Base-by-base conservation (phyloP, 164 flowering plant species). In the Euptelea pleiosperma region DNA sequence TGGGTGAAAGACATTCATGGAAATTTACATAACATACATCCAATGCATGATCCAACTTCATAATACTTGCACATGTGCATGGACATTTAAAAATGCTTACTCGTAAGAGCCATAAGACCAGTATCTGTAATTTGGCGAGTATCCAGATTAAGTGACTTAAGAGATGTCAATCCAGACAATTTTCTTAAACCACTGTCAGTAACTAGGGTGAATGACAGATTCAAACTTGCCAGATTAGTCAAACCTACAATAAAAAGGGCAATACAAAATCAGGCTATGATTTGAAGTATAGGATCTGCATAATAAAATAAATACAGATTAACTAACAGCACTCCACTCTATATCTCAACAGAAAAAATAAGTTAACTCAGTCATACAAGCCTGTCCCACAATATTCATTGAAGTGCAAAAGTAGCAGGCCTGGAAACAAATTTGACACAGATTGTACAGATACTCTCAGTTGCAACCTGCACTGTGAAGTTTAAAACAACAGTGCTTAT, bases 141-240 rank as follows among this genome's bases (percentile, higher is more conserved):
- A 76, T 94, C 99, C 62, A 94, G 72, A 73, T 94, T 94, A 33
- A 94, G 93, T 47, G 95, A 82, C 63, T 75, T 91, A 55, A 94
- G 88, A 63, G 84, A 73, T 7, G 84, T 69, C 70, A 94, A 73
- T 25, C 96, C 89, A 52, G 89, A 77, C 29, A 94, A 61, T 60
- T 70, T 88, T 66, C 75, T 82, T 57, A 94, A 71, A 26, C 95
- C 93, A 69, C 69, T 64, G 61, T 94, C 99, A 40, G 83, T 73
- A 24, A 94, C 81, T 22, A 44, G 51, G 29, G 99, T 94, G 65
- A 94, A 94, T 30, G 99, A 91, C 44, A 94, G 76, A 66, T 94
- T 91, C 44, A 94, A 50, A 57, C 73, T 82, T 79, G 85, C 89
- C 70, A 94, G 77, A 47, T 75, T 81, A 33, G 43, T 29, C 75